Base-by-base conservation (phyloP, 495 filamentous ascomycete species). In the Talaromyces proteolyticus region DNA sequence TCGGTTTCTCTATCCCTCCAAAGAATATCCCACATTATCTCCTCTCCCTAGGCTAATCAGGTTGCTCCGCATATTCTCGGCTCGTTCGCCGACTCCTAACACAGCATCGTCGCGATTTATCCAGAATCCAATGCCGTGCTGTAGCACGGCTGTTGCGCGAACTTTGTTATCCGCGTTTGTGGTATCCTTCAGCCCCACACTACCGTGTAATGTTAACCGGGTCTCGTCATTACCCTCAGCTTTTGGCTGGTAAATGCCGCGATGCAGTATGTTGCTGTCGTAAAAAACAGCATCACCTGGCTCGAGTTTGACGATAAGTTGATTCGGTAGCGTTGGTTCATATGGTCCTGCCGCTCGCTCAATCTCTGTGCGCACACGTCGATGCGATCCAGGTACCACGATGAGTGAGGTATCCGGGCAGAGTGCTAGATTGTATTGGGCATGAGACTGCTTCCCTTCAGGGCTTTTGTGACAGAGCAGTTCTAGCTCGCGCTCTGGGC, bases 241-340 rank as follows among this genome's bases (percentile, higher is more conserved):
- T 47, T 69, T 74, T 3, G 51, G 60, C 56, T 65, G 58, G 58
- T 94, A 94, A n/a, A 84, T 78, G 0, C 87, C 89, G 1, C 88
- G 74, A 50, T 94, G 89, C 60, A 92, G 52, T 46, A 94, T 92
- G 67, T 94, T 91, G 53, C 89, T 91, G 65, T 94, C 80, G 60
- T 94, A 92, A 58, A 94, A 94, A 29, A 87, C 85, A 6, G 84
- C 74, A 62, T 92, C 88, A 0, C 88, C 89, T 0, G 87, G 70
- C 56, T 79, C 64, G 54, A 91, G 60, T 61, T 65, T 50, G 23
- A 92, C 89, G 16, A 76, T 64, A 22, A 82, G 53, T 68, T 86
- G 78, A 3, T 72, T 80, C 11, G 82, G 80, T 60, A 92, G 51
- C 0, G 64, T 47, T 0, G 59, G 50, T 55, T 79, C 85, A 51